Base-by-base conservation (phyloP, 257 asterid species). In the Jacaranda mimosifolia region DNA sequence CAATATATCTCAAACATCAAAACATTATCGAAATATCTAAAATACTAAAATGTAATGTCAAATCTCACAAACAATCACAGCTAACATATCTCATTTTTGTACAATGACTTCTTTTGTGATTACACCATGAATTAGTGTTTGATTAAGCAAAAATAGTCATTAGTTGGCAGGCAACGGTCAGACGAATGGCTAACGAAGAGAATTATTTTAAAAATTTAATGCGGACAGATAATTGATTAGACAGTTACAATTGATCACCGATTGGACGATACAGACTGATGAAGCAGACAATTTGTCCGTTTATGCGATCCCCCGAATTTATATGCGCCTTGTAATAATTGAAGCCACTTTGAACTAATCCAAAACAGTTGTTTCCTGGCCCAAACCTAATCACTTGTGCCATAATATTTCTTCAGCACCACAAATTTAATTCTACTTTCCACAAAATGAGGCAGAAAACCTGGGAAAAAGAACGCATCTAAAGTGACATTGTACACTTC, bases 261-360 rank as follows among this genome's bases (percentile, higher is more conserved):
- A 66, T 4, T 32, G 19, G 11, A 36, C 19, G 11, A 39, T 15
- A 0, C 1, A 32, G 3, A 62, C 4, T 15, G 55, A 11, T 45
- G 48, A 32, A 59, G 42, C 32, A 1, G 58, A 19, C 15, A 18
- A 21, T 60, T 59, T 72, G 76, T 58, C 70, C 48, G 40, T 7
- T 49, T 69, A 49, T 53, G 26, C 40, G 17, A 43, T 15, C 18
- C 53, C 55, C 9, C 6, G 42, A 39, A 7, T 45, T 5, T 42
- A 55, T 15, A 17, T 19, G 4, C 15, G 17, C 58, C 13, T 58
- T 14, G 57, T 9, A 58, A 70, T 57, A 39, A 72, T 72, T 72
- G 76, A 71, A 18, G 39, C 38, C 39, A 6, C 38, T 58, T 56
- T 40, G 67, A 56, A 56, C 55, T 56, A 72, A 56, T 72, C 76